A percentile compares a stretch with the other conserved stretches of the same genome.
These are phyloP conservation scores for Salicornia ramosissima DNA, from an alignment of 148 eudicot genomes.

Conservation along the genomic window DNA sequence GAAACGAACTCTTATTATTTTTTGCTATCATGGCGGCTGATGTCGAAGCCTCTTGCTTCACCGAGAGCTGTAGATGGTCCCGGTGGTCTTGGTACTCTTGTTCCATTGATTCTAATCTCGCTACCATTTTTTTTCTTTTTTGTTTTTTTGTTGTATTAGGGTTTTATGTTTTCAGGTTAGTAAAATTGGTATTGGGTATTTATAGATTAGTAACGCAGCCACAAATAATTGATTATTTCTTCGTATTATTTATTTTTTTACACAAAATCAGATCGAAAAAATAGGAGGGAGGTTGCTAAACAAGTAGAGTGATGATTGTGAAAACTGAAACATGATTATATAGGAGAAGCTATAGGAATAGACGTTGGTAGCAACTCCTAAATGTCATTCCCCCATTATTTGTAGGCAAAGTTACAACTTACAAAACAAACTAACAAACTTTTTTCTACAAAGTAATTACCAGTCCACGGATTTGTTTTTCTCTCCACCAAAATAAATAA, in stretches of 20 bases:
- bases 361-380: slow-evolving; percentile 3
- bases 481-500: too few species aligned
- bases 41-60: background rate
- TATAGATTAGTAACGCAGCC: slow-evolving; percentile 6
- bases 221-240: background rate
- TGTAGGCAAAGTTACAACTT: background rate
- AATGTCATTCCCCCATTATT: background rate
- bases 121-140: too few species aligned
- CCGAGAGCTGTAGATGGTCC: background rate
- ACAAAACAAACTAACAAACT: background rate
- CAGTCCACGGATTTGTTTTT: too few species aligned
- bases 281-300: too few species aligned
- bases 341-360: background rate
- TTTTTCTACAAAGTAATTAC: too few species aligned
- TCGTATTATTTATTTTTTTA: too few species aligned
- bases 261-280: too few species aligned
- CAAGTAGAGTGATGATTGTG: too few species aligned
- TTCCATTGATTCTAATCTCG: background rate
- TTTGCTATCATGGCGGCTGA: background rate
- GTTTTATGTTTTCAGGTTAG: background rate
- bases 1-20: background rate
- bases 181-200: background rate
- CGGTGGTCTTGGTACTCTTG: background rate
- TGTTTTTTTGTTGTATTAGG: too few species aligned
- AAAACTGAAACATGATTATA: too few species aligned